Evolutionary conservation across 495 filamentous ascomycete species (phyloP), one percentile per base, ranked within the genome.

Genomic region (Neurospora pannonica): DNA sequence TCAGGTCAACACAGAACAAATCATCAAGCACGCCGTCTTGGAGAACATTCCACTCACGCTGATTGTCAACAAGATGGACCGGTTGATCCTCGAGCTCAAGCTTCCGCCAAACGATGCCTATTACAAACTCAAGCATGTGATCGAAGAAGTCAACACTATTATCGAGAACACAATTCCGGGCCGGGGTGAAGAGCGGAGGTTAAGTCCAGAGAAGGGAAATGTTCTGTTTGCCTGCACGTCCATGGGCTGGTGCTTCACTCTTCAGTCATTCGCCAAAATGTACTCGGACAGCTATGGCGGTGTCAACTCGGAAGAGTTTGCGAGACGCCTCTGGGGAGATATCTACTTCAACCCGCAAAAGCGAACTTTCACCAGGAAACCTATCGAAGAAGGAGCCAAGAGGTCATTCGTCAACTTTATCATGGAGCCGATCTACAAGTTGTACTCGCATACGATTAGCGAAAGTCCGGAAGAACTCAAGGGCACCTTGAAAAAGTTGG

Each of bases 121-220:
- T 81, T 98, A 97, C 88, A 99, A 99, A 84, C 82, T 99, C 71
- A 98, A 98, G 79, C 95, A 98, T 83, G 95, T 97, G 31, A 91
- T 99, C 77, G 96, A 99, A 82, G 93, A 98, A 82, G 94, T 98
- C 78, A 99, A 99, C 82, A 98, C 93, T 0, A 86, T 94, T 77
- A 98, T 99, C 79, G 95, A 97, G 76, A 93, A 90, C 78, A 90
- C 92, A 9, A 85, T 95, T 13, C 96, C 96, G 4, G 94, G 94
- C 3, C 90, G 90, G 77, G 95, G 95, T 17, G 94, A 93, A 79
- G 87, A 86, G 74, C 87, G 89, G 82, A 90, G 97, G 76, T 78
- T 99, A 75, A 98, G 95, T 77, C 96, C 96, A 1, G 96, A 98
- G 81, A 97, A 95, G 82, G 97, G 95, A 62, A 99, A 99, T 80